Evolutionary conservation across 371 early-diverging fungal species (phyloP), one percentile per base, ranked within the genome.

Genomic region (Saksenaea vasiformis): DNA sequence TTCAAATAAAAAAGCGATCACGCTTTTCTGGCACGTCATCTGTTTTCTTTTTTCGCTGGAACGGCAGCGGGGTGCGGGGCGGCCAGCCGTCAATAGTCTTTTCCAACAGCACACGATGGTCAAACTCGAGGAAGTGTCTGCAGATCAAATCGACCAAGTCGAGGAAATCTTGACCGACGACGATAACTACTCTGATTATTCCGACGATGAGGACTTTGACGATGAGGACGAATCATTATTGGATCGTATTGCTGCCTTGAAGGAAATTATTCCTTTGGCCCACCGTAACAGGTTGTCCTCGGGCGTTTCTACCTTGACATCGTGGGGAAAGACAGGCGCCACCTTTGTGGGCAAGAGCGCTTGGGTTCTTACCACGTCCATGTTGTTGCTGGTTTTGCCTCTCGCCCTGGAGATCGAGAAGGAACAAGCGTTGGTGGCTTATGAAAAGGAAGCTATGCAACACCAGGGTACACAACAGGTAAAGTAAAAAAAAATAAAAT

Each of bases 331-430:
- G 66, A 73, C 83, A 15, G 83, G 87, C 26, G 74, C 82, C 51
- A 76, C 82, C 10, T 81, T 91, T 73, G 77, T 86, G 22, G 92
- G 92, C 43, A 89, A 90, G 77, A 77, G 88, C 39, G 89, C 89
- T 24, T 93, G 93, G 93, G 87, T 93, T n/a, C 73, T 91, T 13
- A 88, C 91, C 22, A 93, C 92, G 9, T 87, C 87, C 56, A 91
- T 90, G 70, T 70, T 95, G 34, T 79, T 91, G 27, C 77, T 91
- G 53, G 86, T 94, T 35, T 75, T 94, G 56, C 91, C 91, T 27
- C 78, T 90, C 57, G 88, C 87, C 38, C 73, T 90, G 56, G 92
- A 90, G 73, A 77, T 89, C 34, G 92, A 91, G 72, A 88, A 89
- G 58, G 90, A 90, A 51, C 87, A 89, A 69, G 88, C 88, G 59